Conservation (phyloP, 495 filamentous ascomycete species). For the Neurospora pannonica region DNA sequence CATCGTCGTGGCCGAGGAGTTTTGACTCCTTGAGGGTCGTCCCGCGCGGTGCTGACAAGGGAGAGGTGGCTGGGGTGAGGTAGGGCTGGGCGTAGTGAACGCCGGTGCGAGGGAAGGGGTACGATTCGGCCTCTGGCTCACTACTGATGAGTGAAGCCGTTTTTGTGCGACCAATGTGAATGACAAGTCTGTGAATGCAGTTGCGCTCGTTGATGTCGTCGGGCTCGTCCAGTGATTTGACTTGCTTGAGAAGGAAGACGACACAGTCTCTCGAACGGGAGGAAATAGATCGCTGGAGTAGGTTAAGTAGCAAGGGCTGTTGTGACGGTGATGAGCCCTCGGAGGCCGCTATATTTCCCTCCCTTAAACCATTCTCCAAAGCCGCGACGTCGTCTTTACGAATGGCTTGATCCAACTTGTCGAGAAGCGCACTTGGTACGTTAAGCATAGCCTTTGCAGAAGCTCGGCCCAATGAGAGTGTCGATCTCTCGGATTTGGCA, state of each 20-base stretch:
- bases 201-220: constrained; percentile 92
- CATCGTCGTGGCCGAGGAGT: constrained; percentile 58
- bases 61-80: constrained; percentile 59
- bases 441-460: constrained; percentile 62
- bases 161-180: constrained; percentile 76
- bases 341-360: constrained; percentile 43
- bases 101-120: constrained; percentile 33
- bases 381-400: constrained; percentile 58
- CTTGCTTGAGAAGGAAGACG: constrained; percentile 52
- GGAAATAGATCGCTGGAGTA: constrained; percentile 77
- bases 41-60: constrained; percentile 39
- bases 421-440: constrained; percentile 53
- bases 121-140: constrained; percentile 39
- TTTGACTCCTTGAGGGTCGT: constrained; percentile 40
- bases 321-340: constrained; percentile 32
- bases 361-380: constrained; percentile 49
- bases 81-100: constrained; percentile 54
- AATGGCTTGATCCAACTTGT: constrained; percentile 68
- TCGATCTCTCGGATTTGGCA: constrained; percentile 58
- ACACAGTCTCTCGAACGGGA: constrained; percentile 60
- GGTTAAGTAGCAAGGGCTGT: constrained; percentile 59
- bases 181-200: constrained; percentile 83
- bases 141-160: constrained; percentile 40
- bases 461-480: constrained; percentile 59
- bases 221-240: constrained; percentile 67